Conservation (phyloP, 2,329 filamentous ascomycete species). For the Epicoccum sorghinum region DNA sequence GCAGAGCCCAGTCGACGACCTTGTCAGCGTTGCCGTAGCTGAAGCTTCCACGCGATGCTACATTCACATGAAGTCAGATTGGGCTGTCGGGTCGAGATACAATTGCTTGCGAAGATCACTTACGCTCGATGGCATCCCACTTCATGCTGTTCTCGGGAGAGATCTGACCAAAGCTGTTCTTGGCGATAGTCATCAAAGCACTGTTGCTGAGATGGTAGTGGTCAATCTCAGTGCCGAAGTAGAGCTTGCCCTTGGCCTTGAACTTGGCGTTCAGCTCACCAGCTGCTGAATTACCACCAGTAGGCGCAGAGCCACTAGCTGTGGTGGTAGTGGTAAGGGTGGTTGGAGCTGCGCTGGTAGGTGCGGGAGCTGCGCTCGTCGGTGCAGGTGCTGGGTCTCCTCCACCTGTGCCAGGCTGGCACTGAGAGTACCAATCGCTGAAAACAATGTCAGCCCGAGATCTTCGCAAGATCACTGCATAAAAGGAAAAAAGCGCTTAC, state of each 20-base stretch:
- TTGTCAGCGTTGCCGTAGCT: conserved; percentile 65
- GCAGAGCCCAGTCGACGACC: conserved; percentile 61
- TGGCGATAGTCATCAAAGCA: conserved; percentile 56
- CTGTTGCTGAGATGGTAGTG: conserved; percentile 3
- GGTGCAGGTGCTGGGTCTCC: not conserved
- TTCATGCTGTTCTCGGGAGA: conserved; percentile 75
- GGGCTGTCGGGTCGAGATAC: not conserved
- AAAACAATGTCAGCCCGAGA: not conserved
- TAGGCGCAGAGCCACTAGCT: not conserved
- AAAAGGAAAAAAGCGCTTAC: not conserved
- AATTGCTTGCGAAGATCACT: not conserved
- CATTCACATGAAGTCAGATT: not conserved
- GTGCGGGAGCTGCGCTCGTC: no score
- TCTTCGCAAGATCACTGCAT: not conserved
- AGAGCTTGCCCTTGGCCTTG: not conserved
- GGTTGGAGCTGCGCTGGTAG: no score
- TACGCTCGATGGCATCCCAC: conserved; percentile 65
- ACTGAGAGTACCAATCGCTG: not conserved
- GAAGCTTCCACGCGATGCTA: conserved; percentile 37
- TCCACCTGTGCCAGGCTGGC: not conserved
- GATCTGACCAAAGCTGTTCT: conserved; percentile 67
- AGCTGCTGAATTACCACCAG: not conserved
- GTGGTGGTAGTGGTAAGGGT: not conserved
- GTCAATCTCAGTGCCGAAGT: conserved; percentile 2
- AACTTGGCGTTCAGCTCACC: not conserved